Percentiles rank a stretch among this genome's conserved stretches.
These are phyloP conservation scores for Zasmidium angulare DNA, from an alignment of 2,329 filamentous ascomycete genomes.

Conservation along the genomic window DNA sequence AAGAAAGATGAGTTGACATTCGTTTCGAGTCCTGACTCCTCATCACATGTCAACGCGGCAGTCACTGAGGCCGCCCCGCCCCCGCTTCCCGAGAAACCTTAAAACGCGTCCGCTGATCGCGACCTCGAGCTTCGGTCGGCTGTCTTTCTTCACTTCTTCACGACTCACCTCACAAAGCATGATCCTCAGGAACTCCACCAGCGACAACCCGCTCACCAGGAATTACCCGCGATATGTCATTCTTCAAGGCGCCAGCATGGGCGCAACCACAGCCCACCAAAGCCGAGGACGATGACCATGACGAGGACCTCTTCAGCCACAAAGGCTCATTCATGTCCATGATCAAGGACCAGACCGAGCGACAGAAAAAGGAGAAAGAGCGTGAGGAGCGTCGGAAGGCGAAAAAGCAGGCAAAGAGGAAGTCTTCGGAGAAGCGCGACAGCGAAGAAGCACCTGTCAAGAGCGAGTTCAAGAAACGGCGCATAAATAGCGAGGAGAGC, in stretches of 20 bases:
- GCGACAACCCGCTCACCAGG: background rate
- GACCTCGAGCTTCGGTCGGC: too few species aligned
- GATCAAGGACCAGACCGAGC: conserved; percentile 16
- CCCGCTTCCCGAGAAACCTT: background rate
- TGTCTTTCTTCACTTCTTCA: too few species aligned
- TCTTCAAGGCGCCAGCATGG: conserved; percentile 34
- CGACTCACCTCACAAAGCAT: too few species aligned
- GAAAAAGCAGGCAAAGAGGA: conserved; percentile 33
- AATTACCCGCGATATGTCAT: conserved; percentile 23
- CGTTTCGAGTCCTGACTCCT: too few species aligned
- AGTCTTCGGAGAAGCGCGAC: conserved; percentile 27
- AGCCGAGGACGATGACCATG: conserved; percentile 14
- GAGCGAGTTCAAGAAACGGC: conserved; percentile 26
- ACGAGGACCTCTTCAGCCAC: conserved; percentile 46
- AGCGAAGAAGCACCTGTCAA: conserved; percentile 23
- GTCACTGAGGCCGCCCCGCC: too few species aligned
- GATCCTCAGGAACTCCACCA: too few species aligned
- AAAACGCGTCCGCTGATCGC: too few species aligned
- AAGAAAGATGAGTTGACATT: too few species aligned
- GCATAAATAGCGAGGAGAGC: conserved; percentile 30
- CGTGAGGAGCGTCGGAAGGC: conserved; percentile 32
- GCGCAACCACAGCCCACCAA: conserved; percentile 18
- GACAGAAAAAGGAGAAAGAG: conserved; percentile 29
- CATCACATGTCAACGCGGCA: too few species aligned
- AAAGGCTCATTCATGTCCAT: conserved; percentile 40